Evolutionary conservation across 179 eudicot species (phyloP).

Genomic region (Camellia oleifera): DNA sequence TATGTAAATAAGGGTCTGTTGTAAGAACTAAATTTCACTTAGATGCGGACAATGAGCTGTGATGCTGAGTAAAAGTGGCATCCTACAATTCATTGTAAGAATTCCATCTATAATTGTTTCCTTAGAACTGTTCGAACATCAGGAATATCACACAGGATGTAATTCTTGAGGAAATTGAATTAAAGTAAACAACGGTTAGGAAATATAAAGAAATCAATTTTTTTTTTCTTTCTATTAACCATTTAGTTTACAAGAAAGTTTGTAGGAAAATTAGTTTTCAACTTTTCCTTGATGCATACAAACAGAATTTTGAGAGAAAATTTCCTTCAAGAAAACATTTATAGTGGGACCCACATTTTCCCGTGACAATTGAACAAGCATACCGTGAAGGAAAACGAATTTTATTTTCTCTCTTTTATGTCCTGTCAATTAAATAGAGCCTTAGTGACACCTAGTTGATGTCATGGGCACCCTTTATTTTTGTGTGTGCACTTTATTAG

Average conservation of each 20-base stretch:
- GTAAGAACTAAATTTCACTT: neutral
- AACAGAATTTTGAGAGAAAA: neutral
- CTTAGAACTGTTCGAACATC: neutral
- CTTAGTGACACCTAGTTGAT: neutral
- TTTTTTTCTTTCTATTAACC: too few relatives aligned
- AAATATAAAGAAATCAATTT: neutral
- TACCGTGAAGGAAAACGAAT: neutral
- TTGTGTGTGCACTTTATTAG: neutral
- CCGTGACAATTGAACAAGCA: neutral
- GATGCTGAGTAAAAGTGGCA: too few relatives aligned
- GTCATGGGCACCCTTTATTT: neutral
- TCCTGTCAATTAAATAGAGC: neutral
- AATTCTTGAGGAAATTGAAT: neutral
- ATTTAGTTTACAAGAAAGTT: neutral
- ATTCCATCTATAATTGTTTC: neutral
- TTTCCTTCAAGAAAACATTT: neutral
- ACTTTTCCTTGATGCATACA: neutral
- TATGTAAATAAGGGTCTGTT: neutral
- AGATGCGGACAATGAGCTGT: too few relatives aligned
- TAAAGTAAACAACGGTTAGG: neutral
- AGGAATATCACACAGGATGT: neutral
- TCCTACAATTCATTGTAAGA: neutral
- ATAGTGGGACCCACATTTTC: neutral
- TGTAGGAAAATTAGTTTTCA: slow-evolving; percentile 1
- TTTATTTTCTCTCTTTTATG: neutral